A percentile compares a stretch with the other conserved stretches of the same genome.
Evolutionary conservation across 2,329 filamentous ascomycete species (phyloP).

Genomic region (Myriosclerotinia scirpicola): DNA sequence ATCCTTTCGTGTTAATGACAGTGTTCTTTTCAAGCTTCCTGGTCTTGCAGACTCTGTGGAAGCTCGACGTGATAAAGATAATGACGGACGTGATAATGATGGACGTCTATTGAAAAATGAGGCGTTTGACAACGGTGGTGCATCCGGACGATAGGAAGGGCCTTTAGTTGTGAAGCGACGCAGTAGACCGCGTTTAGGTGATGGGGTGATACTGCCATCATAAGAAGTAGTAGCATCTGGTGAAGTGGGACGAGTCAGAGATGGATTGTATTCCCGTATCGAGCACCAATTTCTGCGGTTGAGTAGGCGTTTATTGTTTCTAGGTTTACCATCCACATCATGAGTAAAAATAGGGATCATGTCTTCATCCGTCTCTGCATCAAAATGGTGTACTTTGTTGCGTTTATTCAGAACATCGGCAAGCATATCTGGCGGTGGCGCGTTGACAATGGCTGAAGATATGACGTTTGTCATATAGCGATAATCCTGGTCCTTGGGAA

Average conservation of each 20-base stretch:
- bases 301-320: conserved; percentile 88
- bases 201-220: conserved; percentile 45
- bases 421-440: conserved; percentile 82
- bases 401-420: conserved; percentile 91
- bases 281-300: conserved; percentile 95
- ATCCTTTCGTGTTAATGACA: conserved; percentile 60
- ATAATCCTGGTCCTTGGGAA: conserved; percentile 88
- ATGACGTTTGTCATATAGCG: conserved; percentile 97
- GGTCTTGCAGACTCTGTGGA: conserved; percentile 44
- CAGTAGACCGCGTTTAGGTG: conserved; percentile 35
- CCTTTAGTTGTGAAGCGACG: conserved; percentile 40
- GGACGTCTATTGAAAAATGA: conserved; percentile 47
- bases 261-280: conserved; percentile 80
- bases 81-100: conserved; percentile 40
- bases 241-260: conserved; percentile 68
- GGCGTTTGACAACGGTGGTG: conserved; percentile 35
- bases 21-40: conserved; percentile 49
- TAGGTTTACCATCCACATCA: conserved; percentile 82
- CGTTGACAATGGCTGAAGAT: conserved; percentile 91
- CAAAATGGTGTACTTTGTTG: conserved; percentile 76
- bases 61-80: conserved; percentile 38
- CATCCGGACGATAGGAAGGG: conserved; percentile 38
- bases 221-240: conserved; percentile 49
- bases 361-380: conserved; percentile 81
- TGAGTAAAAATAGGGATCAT: conserved; percentile 93